Percentiles rank a stretch among this genome's conserved stretches.
phyloP scores from a whole-genome alignment of 2,329 filamentous ascomycete species.

The Kalmusia sp. region DNA sequence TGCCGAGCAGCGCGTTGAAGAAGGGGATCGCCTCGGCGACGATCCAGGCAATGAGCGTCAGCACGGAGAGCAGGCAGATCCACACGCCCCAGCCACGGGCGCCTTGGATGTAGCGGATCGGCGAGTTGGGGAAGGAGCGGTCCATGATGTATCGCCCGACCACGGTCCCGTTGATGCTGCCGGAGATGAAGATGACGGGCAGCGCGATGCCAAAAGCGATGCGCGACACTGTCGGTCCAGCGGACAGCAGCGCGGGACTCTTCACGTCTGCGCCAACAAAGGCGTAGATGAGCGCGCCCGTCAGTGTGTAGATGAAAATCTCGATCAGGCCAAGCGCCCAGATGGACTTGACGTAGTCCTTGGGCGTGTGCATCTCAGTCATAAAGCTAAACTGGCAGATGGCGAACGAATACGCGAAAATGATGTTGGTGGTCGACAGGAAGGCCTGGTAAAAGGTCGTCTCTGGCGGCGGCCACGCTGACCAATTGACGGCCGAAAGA shows the following conservation, averaged over 20 bases:
- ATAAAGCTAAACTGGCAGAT: conserved; percentile 75
- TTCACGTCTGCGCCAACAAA: conserved; percentile 69
- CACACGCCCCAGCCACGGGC: conserved; percentile 59
- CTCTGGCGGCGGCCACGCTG: conserved; percentile 38
- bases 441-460: conserved; percentile 72
- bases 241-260: conserved; percentile 71
- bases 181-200: conserved; percentile 76
- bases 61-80: conserved; percentile 61
- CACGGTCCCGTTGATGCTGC: conserved; percentile 73
- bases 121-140: conserved; percentile 66
- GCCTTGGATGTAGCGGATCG: conserved; percentile 47
- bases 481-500: conserved; percentile 39
- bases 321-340: conserved; percentile 66
- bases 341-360: conserved; percentile 64
- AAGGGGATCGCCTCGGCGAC: conserved; percentile 75
- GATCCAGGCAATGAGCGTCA: conserved; percentile 71
- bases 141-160: conserved; percentile 71
- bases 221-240: conserved; percentile 65
- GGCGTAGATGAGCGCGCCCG: conserved; percentile 73
- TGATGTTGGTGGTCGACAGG: conserved; percentile 42
- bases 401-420: conserved; percentile 57
- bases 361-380: conserved; percentile 69
- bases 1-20: conserved; percentile 72
- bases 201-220: conserved; percentile 75
- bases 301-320: conserved; percentile 68